Conservation (phyloP, 805 yeast genomes). For the Aciculoconidium aculeatum region DNA sequence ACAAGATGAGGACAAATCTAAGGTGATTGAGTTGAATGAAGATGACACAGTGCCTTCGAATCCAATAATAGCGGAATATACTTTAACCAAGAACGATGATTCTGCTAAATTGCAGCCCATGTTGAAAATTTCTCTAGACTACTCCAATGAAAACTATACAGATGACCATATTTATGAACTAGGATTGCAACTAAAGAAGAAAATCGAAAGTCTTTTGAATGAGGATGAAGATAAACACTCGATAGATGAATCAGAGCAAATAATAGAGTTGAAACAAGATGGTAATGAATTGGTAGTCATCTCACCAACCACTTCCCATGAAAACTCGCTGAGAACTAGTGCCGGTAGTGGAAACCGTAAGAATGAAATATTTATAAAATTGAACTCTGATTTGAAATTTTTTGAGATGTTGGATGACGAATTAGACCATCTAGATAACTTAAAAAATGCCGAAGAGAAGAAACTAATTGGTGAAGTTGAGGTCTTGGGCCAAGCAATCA, state of each 20-base stretch:
- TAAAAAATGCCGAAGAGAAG: conserved; percentile 38
- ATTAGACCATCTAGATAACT: conserved; percentile 41
- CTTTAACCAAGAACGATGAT: conserved; percentile 26
- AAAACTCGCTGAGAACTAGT: background rate
- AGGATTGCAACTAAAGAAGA: conserved; percentile 22
- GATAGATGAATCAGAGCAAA: conserved; percentile 5
- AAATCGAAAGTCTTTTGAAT: conserved; percentile 19
- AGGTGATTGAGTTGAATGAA: conserved; percentile 28
- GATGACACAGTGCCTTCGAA: conserved; percentile 28
- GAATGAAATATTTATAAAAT: conserved; percentile 36
- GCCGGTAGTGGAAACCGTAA: conserved; percentile 8
- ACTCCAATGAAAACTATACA: conserved; percentile 19
- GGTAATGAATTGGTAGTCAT: conserved; percentile 13
- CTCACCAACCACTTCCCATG: conserved; percentile 20
- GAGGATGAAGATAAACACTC: conserved; percentile 15
- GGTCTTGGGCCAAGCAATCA: conserved; percentile 33
- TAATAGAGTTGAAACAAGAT: conserved; percentile 1
- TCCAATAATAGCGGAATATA: conserved; percentile 39
- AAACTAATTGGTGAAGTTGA: conserved; percentile 40
- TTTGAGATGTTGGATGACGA: conserved; percentile 55
- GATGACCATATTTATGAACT: conserved; percentile 30
- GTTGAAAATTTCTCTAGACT: conserved; percentile 33
- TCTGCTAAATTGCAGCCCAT: conserved; percentile 26
- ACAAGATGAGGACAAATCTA: conserved; percentile 19
- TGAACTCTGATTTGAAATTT: conserved; percentile 54